A percentile compares a stretch with the other conserved stretches of the same genome.
phyloP scores from a whole-genome alignment of 2,329 filamentous ascomycete species.

The Allantophomopsis cytisporea region DNA sequence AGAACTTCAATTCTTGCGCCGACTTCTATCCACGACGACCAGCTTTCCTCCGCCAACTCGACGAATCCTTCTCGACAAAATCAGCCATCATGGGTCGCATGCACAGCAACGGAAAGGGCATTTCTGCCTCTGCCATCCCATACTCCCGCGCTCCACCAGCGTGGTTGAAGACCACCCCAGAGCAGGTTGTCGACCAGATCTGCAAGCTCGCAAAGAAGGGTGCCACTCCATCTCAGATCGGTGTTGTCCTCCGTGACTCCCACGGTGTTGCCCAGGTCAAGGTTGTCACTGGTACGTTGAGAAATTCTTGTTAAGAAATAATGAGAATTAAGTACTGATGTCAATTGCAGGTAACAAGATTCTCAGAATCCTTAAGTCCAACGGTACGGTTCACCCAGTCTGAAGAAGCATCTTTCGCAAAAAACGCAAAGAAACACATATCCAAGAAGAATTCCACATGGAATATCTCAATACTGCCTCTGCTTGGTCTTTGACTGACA shows the following conservation, averaged over 20 bases:
- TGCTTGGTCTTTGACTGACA: constrained; percentile 85
- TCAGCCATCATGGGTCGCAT: constrained; percentile 78
- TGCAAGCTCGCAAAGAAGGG: constrained; percentile 98
- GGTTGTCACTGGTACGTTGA: constrained; percentile 78
- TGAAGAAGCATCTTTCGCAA: constrained; percentile 5
- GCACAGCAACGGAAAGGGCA: constrained; percentile 99
- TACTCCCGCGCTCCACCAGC: constrained; percentile 88
- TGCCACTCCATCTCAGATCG: constrained; percentile 95
- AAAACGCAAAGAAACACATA: too few species aligned
- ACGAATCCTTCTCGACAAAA: constrained; percentile 20
- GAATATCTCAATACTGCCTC: constrained; percentile 46
- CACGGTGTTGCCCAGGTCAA: constrained; percentile 98
- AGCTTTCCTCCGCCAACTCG: constrained; percentile 11
- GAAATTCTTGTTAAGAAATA: too few species aligned
- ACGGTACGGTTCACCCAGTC: constrained; percentile 55
- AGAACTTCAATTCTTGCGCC: constrained; percentile 3
- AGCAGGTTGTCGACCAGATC: constrained; percentile 98
- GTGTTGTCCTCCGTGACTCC: constrained; percentile 95
- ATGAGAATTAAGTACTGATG: too few species aligned
- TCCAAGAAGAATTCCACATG: too few species aligned
- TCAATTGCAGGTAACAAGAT: constrained; percentile 82
- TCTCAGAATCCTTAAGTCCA: constrained; percentile 95
- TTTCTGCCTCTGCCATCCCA: constrained; percentile 87
- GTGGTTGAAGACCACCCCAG: constrained; percentile 98
- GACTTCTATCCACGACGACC: constrained; percentile 8